Conservation (phyloP, 106 monocot genomes). For the Agapanthus africanus region DNA sequence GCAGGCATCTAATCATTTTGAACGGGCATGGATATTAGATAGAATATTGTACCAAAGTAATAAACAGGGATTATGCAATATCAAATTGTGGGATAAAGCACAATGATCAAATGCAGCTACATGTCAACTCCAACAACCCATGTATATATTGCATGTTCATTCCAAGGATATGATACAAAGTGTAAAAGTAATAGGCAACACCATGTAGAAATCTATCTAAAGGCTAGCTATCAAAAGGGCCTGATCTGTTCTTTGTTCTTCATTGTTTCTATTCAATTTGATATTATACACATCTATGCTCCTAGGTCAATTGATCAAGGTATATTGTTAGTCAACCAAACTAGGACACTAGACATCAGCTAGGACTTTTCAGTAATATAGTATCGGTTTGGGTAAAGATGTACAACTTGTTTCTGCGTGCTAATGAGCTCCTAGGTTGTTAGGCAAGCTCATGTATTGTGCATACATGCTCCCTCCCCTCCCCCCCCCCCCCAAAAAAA, state of each 20-base stretch:
- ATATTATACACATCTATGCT: too few species aligned
- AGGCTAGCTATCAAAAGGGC: too few species aligned
- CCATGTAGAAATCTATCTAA: background rate
- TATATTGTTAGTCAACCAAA: too few species aligned
- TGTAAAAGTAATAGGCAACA: background rate
- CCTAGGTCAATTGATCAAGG: too few species aligned
- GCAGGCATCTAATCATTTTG: slow-evolving; percentile 2
- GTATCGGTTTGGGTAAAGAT: too few species aligned
- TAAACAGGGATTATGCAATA: background rate
- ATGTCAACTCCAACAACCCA: too few species aligned
- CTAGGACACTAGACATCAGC: too few species aligned
- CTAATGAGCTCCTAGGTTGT: background rate
- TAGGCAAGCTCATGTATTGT: background rate
- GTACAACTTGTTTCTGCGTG: background rate
- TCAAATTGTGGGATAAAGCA: background rate
- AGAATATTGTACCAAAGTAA: background rate
- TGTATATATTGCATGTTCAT: too few species aligned
- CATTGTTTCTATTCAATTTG: too few species aligned
- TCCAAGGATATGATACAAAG: background rate
- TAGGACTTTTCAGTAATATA: too few species aligned
- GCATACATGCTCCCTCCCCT: background rate
- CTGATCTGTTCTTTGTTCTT: too few species aligned
- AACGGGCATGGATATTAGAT: background rate
- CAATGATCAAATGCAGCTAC: background rate
- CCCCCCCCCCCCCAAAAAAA: too few species aligned